A percentile compares a stretch with the other conserved stretches of the same genome.
Conservation (phyloP, 2,329 filamentous ascomycete species). For the Venturia oleaginea region DNA sequence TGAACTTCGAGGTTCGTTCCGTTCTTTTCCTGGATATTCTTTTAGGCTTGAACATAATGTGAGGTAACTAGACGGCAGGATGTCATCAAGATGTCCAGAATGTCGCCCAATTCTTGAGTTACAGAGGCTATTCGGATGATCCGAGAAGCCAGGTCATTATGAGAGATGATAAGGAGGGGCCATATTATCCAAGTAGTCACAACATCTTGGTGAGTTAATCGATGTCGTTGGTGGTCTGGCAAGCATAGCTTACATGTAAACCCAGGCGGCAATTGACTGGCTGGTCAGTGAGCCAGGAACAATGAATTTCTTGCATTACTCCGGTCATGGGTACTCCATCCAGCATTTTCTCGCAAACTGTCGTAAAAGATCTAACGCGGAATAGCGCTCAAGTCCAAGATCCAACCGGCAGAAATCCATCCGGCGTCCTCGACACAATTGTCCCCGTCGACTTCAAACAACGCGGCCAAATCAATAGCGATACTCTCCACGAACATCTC, state of each 20-base stretch:
- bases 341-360: slow-evolving; percentile 32
- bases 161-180: slow-evolving; percentile 29
- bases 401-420: slow-evolving; percentile 1
- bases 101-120: slow-evolving; percentile 37
- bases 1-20: slow-evolving; percentile 30
- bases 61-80: neutral
- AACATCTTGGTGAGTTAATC: slow-evolving; percentile 25
- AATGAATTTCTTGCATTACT: slow-evolving; percentile 49
- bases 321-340: slow-evolving; percentile 40
- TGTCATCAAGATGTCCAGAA: slow-evolving; percentile 44
- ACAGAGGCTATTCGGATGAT: slow-evolving; percentile 34
- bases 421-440: slow-evolving; percentile 40
- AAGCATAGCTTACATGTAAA: neutral
- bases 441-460: slow-evolving; percentile 44
- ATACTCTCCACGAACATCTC: slow-evolving; percentile 42
- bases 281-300: slow-evolving; percentile 45
- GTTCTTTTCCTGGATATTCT: neutral
- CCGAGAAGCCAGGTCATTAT: slow-evolving; percentile 29
- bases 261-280: slow-evolving; percentile 41
- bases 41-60: too few relatives aligned
- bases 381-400: neutral
- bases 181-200: slow-evolving; percentile 32
- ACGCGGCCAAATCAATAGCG: slow-evolving; percentile 46
- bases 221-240: neutral
- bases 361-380: slow-evolving; percentile 21